These are phyloP conservation scores for Pestalotiopsis fici DNA, from an alignment of 2,329 filamentous ascomycete genomes.

Conservation along the genomic window DNA sequence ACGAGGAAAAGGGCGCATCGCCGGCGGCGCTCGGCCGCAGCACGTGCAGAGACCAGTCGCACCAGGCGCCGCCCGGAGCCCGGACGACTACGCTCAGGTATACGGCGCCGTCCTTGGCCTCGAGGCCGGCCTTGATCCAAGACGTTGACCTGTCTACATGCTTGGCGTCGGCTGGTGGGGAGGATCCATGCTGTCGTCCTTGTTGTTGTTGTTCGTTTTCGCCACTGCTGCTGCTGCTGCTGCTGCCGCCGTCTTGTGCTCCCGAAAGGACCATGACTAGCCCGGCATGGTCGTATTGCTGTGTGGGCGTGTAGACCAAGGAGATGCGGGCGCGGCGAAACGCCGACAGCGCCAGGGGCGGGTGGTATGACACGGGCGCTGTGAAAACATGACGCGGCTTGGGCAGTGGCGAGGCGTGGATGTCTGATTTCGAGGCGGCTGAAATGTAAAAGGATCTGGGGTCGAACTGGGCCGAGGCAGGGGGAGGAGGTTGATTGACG, in stretches of 20 bases:
- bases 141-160: background rate
- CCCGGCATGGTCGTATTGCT: slow-evolving; percentile 1
- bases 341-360: background rate
- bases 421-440: background rate
- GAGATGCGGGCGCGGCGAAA: background rate
- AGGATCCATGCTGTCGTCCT: too few relatives aligned
- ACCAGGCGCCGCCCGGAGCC: background rate
- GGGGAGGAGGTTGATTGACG: background rate
- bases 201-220: background rate
- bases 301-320: background rate
- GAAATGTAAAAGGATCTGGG: background rate
- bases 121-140: slow-evolving; percentile 3
- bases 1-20: background rate
- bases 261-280: background rate
- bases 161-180: background rate
- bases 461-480: background rate
- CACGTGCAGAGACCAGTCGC: background rate
- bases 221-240: background rate
- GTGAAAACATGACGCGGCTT: background rate
- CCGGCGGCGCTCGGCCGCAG: background rate
- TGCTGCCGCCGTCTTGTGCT: background rate
- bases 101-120: background rate
- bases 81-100: background rate
- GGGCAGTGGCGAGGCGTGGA: background rate
- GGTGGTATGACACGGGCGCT: background rate